Conservation (phyloP, 257 asterid species). For the Jaltomata sinuosa region DNA sequence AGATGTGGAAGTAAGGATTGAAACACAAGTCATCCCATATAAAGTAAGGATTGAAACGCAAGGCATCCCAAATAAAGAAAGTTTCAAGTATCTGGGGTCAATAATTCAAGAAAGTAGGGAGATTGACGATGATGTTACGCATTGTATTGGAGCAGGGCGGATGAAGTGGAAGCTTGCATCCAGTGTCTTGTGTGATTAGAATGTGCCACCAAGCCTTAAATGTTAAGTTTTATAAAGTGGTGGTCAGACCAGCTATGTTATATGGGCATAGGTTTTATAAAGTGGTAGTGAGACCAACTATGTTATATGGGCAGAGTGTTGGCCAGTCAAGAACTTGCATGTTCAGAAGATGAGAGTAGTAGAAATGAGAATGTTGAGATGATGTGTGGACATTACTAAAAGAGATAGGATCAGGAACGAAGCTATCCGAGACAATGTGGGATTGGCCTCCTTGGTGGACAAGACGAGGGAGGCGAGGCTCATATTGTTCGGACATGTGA, state of each 20-base stretch:
- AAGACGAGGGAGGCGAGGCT: neutral
- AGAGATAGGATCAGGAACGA: neutral
- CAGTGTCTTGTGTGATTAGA: neutral
- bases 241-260: neutral
- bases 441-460: neutral
- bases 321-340: neutral
- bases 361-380: neutral
- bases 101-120: neutral
- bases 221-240: neutral
- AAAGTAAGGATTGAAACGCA: too few species aligned
- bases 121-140: neutral
- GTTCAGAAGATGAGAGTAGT: neutral
- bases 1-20: neutral
- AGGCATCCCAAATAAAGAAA: neutral
- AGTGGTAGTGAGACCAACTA: too few species aligned
- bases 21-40: neutral
- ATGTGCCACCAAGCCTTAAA: neutral
- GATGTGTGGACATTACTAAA: neutral
- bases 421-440: neutral
- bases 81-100: neutral
- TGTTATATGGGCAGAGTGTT: neutral
- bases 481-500: neutral
- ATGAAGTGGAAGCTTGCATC: neutral
- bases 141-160: neutral
- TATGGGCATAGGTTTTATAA: too few species aligned